phyloP scores from a whole-genome alignment of 345 rosid genomes.

The rapeseed (Brassica napus) region DNA sequence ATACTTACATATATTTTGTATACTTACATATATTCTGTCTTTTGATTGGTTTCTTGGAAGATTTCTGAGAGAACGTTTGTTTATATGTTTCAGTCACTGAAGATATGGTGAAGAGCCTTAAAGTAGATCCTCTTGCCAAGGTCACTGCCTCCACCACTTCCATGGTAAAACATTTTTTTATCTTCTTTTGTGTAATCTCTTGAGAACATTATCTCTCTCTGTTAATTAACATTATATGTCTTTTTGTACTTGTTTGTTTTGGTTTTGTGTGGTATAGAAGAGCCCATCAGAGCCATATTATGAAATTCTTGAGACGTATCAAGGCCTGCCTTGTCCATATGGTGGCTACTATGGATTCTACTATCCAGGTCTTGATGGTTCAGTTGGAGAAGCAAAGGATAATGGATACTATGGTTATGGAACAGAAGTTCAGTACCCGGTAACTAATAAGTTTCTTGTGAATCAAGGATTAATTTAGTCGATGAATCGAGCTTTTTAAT shows the following conservation, averaged over 20 bases:
- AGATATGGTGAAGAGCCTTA: slow-evolving; percentile 44
- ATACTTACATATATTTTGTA: not conserved
- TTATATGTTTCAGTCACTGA: slow-evolving; percentile 33
- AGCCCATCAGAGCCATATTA: slow-evolving; percentile 39
- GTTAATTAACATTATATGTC: not conserved
- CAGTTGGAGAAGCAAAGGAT: slow-evolving; percentile 39
- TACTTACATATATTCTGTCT: too few species aligned
- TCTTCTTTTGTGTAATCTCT: slow-evolving; percentile 3
- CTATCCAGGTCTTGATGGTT: slow-evolving; percentile 52
- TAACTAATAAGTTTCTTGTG: slow-evolving; percentile 17
- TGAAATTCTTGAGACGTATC: slow-evolving; percentile 42
- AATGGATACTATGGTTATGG: slow-evolving; percentile 50
- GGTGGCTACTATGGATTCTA: slow-evolving; percentile 46
- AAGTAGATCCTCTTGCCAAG: slow-evolving; percentile 40
- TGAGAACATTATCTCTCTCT: not conserved
- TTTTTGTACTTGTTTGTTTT: slow-evolving; percentile 2
- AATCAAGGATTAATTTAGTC: not conserved
- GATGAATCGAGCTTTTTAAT: not conserved
- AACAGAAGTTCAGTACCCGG: slow-evolving; percentile 51
- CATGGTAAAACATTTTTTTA: slow-evolving; percentile 25
- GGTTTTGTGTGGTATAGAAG: not conserved
- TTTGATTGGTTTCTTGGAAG: slow-evolving; percentile 6
- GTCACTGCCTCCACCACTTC: slow-evolving; percentile 38
- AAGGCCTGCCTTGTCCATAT: slow-evolving; percentile 41
- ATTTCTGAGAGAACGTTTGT: not conserved